Base-by-base conservation (phyloP, 169 alveolate species). In the Toxoplasma gondii region DNA sequence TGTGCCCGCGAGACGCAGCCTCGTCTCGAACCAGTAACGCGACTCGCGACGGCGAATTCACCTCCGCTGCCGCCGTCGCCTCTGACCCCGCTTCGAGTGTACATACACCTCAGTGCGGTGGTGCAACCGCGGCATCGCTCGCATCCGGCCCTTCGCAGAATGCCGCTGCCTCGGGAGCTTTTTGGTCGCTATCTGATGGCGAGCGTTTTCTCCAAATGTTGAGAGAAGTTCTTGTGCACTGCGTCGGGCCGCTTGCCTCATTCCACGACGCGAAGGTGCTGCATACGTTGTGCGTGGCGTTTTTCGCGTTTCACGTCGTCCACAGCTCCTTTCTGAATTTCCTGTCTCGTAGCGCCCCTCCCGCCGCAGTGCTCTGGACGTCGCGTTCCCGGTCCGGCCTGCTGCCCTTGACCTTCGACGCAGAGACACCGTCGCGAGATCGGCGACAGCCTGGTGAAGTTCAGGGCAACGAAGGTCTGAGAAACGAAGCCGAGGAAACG, bases 291-390 rank as follows among this genome's bases (percentile, higher is more conserved):
- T 45, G 2, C n/a, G 45, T 78, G 39, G 86, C 86, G 1, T 78
- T 36, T n/a, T 78, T 78, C 86, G 22, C 86, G 39, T 78, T 78
- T 19, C 86, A 78, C 43, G 86, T 78, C 45, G 45, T 78, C 45
- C 86, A 78, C 86, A 78, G 49, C 49, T 10, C 86, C 86, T 78
- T 38, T 45, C 45, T 38, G 29, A 38, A n/a, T 16, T 78, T 78
- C 44, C 1, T n/a, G 19, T 29, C 86, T 19, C 86, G 86, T 2
- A 64, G 74, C 74, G 74, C 74, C n/a, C 74, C 74, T 16, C 74
- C 74, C 74, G 74, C 74, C 34, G 24, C 74, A 1, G 74, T 64
- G 9, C 74, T 64, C 34, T 64, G 74, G 74, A 64, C 74, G 1
- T 12, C 34, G 34, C 74, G 74, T 31, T 4, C n/a, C n/a, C 74